Conservation (phyloP, 225 moss, liverwort and hornwort genomes). For the Marchantia paleacea region DNA sequence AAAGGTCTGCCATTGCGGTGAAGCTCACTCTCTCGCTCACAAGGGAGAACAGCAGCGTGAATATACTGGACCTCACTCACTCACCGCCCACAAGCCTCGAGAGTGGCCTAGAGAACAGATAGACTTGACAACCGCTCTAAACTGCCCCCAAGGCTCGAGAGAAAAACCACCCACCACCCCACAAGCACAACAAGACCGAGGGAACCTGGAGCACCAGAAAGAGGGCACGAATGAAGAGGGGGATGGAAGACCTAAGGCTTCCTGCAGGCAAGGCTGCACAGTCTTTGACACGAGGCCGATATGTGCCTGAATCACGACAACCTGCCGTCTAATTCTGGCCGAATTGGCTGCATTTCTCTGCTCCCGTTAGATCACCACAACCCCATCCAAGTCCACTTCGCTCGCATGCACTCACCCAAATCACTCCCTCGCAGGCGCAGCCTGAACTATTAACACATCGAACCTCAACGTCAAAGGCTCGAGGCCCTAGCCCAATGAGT, state of each 20-base stretch:
- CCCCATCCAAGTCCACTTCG: no score
- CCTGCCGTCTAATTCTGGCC: background rate
- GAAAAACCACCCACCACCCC: background rate
- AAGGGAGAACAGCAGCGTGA: background rate
- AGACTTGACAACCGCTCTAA: no score
- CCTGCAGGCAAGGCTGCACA: background rate
- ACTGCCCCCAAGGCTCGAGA: background rate
- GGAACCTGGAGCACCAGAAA: background rate
- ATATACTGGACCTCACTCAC: background rate
- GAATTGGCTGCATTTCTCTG: background rate
- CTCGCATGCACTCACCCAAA: background rate
- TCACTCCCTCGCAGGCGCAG: no score
- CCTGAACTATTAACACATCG: background rate
- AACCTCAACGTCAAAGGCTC: background rate
- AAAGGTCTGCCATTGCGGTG: slow-evolving; percentile 7
- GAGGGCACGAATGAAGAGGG: background rate
- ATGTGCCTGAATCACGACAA: background rate
- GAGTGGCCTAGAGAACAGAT: background rate
- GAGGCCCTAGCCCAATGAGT: background rate
- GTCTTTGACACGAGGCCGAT: background rate
- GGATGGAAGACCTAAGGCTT: background rate
- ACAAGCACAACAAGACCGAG: background rate
- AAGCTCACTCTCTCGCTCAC: background rate
- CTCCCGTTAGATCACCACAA: background rate
- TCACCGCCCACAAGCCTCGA: background rate